These are phyloP conservation scores for Epithele typhae DNA, from an alignment of 768 basidiomycete genomes.

Conservation along the genomic window DNA sequence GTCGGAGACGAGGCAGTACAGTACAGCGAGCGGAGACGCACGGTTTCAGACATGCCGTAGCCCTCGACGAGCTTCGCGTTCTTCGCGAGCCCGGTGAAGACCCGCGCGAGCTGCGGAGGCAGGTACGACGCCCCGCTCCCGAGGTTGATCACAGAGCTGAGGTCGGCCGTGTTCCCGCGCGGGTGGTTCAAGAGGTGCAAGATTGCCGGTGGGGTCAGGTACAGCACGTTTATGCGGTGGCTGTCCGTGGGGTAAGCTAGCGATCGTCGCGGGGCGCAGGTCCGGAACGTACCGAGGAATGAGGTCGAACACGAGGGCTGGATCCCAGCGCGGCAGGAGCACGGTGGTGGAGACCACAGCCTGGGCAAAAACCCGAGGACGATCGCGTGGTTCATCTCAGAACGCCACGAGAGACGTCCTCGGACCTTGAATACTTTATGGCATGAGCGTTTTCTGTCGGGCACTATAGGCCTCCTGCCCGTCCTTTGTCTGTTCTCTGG, in stretches of 20 bases:
- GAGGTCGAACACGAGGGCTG: conserved; percentile 42
- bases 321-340: conserved; percentile 57
- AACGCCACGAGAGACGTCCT: too few relatives aligned
- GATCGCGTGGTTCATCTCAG: conserved; percentile 33
- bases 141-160: conserved; percentile 43
- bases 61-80: conserved; percentile 50
- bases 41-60: conserved; percentile 45
- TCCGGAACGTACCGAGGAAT: too few relatives aligned
- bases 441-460: too few relatives aligned
- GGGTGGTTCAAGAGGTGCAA: conserved; percentile 62
- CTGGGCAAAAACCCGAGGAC: conserved; percentile 57
- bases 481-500: too few relatives aligned
- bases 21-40: conserved; percentile 3
- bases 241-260: conserved; percentile 28
- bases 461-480: too few relatives aligned
- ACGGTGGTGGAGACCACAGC: conserved; percentile 43
- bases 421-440: too few relatives aligned
- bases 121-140: conserved; percentile 64
- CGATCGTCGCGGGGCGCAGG: too few relatives aligned
- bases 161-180: conserved; percentile 40
- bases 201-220: conserved; percentile 57
- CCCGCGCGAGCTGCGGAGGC: conserved; percentile 47
- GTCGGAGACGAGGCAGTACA: too few relatives aligned
- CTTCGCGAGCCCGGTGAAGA: conserved; percentile 31
- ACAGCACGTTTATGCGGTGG: conserved; percentile 46